Base-by-base conservation (phyloP, 805 yeast genomes). In the Helenozyma baotianmanensis region DNA sequence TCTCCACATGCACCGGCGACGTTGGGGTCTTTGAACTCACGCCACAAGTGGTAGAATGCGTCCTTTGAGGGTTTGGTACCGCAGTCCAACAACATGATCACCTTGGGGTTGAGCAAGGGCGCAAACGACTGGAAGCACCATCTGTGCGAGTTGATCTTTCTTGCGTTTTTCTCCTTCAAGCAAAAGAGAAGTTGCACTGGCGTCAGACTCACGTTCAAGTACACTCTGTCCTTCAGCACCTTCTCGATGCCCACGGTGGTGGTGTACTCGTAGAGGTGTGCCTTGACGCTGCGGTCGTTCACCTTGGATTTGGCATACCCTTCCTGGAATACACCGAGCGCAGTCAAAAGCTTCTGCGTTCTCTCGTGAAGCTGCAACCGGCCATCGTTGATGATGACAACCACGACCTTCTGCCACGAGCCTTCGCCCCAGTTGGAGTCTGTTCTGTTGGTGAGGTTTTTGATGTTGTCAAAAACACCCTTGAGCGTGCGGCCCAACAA, bases 1-100 rank as follows among this genome's bases (percentile, higher is more conserved):
- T 92, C 97, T 34, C 98, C 98, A 75, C 98, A 90, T 1, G 97
- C 95, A 24, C 98, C 98, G 2, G 95, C 98, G 14, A 90, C 94
- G 33, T 78, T 74, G 2, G 87, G 82, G 49, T 74, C 75, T 41
- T 76, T 77, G 53, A 90, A 92, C 25, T 89, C 76, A 55, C 79
- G 80, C 98, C 98, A 90, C 36, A 92, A 62, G 46, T 85, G 83
- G 56, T 85, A 89, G 32, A 90, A 76, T 2, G 97, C 81, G 45
- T 84, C 86, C 41, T 76, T 74, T 4, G 84, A 76, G 2, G 97
- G 96, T 56, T 81, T 82, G 1, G 98, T 90, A 50, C 98, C 98
- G 14, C 95, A 96, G 61, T 92, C 97, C 33, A 92, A 64, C 33
- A 90, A 65, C 40, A 86, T 80, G 17, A 92, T 83, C 16, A 88